Conservation (phyloP, 1,139 yeast genomes). For the Scheffersomyces lignicola region DNA sequence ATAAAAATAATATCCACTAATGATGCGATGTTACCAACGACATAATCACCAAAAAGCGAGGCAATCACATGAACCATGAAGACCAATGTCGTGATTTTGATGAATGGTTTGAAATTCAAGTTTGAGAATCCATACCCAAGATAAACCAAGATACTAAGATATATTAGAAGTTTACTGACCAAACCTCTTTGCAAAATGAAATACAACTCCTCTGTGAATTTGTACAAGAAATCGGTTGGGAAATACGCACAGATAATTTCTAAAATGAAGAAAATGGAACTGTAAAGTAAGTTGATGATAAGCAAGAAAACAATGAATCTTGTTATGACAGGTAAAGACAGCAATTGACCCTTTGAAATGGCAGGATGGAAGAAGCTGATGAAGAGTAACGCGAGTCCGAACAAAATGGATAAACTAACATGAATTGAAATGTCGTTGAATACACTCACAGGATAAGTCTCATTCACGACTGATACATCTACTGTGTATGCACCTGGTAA, state of each 20-base stretch:
- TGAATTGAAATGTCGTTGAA: conserved; percentile 11
- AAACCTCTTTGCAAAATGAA: conserved; percentile 7
- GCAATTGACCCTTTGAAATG: conserved; percentile 5
- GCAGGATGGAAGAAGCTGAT: conserved; percentile 9
- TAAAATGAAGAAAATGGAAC: conserved; percentile 6
- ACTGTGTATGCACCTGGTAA: conserved; percentile 11
- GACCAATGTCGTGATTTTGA: not conserved
- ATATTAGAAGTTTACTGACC: conserved; percentile 11
- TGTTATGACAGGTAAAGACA: conserved; percentile 7
- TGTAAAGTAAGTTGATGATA: conserved; percentile 6
- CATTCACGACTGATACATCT: conserved; percentile 10
- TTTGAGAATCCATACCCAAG: conserved; percentile 11
- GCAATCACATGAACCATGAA: conserved; percentile 3
- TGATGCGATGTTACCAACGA: conserved; percentile 1
- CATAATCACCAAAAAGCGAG: conserved; percentile 1
- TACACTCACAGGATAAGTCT: conserved; percentile 9
- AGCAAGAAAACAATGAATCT: conserved; percentile 7
- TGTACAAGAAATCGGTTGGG: conserved; percentile 9
- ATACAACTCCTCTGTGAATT: conserved; percentile 8
- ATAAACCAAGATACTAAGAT: conserved; percentile 8
- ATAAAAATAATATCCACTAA: conserved; percentile 8
- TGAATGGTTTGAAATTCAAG: conserved; percentile 1
- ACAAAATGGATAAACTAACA: conserved; percentile 8
- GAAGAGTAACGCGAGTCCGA: conserved; percentile 7
- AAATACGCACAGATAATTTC: conserved; percentile 7